phyloP scores from a whole-genome alignment of 768 basidiomycete genomes.

The Nidula microcarpa region DNA sequence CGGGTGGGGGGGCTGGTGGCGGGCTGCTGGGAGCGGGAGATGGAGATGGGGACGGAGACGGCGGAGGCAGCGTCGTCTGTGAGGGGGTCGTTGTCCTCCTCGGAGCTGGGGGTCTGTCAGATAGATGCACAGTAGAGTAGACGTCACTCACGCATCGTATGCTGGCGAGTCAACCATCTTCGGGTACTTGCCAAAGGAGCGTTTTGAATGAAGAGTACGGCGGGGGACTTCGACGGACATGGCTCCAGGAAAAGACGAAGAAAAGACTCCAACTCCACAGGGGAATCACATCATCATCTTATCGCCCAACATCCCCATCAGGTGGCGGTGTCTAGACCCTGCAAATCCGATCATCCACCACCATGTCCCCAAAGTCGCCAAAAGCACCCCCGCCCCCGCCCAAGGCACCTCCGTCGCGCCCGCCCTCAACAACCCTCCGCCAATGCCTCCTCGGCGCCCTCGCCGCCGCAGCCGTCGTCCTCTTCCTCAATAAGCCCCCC shows the following conservation, averaged over 20 bases:
- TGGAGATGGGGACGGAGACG: slow-evolving; percentile 38
- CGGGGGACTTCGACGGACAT: slow-evolving; percentile 25
- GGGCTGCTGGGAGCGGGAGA: slow-evolving; percentile 16
- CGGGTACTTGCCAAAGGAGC: slow-evolving; percentile 70
- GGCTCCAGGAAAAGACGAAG: slow-evolving; percentile 1
- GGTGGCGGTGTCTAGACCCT: too few species aligned
- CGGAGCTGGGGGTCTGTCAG: slow-evolving; percentile 48
- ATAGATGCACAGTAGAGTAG: slow-evolving; percentile 2
- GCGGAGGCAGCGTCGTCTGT: slow-evolving; percentile 69
- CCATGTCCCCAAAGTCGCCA: background rate
- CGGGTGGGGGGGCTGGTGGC: slow-evolving; percentile 22
- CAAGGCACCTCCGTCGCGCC: background rate
- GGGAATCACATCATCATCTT: background rate
- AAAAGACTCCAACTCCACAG: background rate
- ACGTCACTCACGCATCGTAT: slow-evolving; percentile 58
- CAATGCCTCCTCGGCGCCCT: slow-evolving; percentile 4
- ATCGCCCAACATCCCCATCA: too few species aligned
- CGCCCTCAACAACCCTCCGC: background rate
- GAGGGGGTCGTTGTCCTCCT: slow-evolving; percentile 85
- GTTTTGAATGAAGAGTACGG: slow-evolving; percentile 51
- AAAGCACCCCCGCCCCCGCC: background rate
- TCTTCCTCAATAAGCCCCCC: background rate
- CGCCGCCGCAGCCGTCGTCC: slow-evolving; percentile 1
- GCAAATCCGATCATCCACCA: too few species aligned
- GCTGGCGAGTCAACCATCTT: slow-evolving; percentile 65